Evolutionary conservation across 129 eudicot species (phyloP), one percentile per base, ranked within the genome.

Genomic region (Ambrosia trifida): DNA sequence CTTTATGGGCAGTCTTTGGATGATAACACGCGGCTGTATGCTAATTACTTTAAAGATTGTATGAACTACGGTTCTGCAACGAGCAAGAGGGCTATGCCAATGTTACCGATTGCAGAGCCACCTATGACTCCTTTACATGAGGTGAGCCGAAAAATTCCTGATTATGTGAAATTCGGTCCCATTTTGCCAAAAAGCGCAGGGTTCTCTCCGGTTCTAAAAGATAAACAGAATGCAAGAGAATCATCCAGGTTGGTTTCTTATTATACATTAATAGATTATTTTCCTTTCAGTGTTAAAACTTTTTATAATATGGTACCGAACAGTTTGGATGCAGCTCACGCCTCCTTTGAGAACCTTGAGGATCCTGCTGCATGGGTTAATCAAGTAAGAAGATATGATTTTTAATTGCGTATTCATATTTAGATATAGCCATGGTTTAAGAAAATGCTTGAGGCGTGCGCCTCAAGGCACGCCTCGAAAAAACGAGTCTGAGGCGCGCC

Each of bases 71-170:
- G 74, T 81, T 76, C 85, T 60, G 68, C 79, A 24, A 79, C 87
- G 57, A 65, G 83, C 68, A 85, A 73, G 74, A 87, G 72, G 78
- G 67, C 59, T 32, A 77, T 87, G 32, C 91, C 94, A 31, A 87
- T 90, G 96, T 44, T 90, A 71, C 96, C 96, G 2, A 87, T 90
- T 20, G 95, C 88, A 7, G 95, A 90, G 78, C 84, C 91, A 14
- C 96, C 96, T 4, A 85, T 83, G 91, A 90, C 96, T 72, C 95
- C 96, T 13, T 67, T 90, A 78, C 95, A 85, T 64, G 96, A 87
- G 65, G 81, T 90, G 66, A 85, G 96, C 83, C 83, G 70, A 4
- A 72, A 82, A 33, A 83, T 87, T 76, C 95, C 91, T 7, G 96
- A 90, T 79, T 87, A 80, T 61, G 89, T 90, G 6, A 90, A 77